These are phyloP conservation scores for Sporothrix curviconia DNA, from an alignment of 2,329 filamentous ascomycete species.

Conservation along the genomic window DNA sequence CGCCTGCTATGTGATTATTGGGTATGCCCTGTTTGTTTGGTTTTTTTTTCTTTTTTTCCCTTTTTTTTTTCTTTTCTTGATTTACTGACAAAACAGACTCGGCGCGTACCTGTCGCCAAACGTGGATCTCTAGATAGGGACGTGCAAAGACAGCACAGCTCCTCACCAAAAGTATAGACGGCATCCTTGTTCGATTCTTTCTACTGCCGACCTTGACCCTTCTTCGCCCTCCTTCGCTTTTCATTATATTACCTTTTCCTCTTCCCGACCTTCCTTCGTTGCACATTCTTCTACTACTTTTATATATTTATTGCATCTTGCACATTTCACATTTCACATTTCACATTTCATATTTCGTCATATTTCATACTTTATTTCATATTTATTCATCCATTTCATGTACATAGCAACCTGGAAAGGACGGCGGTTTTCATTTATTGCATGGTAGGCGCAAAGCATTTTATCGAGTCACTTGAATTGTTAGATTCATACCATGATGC, in stretches of 20 bases:
- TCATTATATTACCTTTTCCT: not conserved
- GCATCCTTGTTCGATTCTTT: not conserved
- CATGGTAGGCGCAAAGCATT: slow-evolving; percentile 1
- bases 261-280: not conserved
- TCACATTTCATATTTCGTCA: not conserved
- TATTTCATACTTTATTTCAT: not conserved
- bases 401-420: not conserved
- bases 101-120: slow-evolving; percentile 4
- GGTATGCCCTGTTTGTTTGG: slow-evolving; percentile 18
- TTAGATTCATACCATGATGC: too few species aligned
- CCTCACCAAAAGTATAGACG: not conserved
- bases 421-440: not conserved
- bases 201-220: too few species aligned
- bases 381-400: not conserved
- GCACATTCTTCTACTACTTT: not conserved
- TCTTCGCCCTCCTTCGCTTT: not conserved
- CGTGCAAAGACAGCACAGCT: too few species aligned
- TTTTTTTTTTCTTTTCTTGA: not conserved
- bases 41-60: not conserved
- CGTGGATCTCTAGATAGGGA: not conserved
- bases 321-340: not conserved
- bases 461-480: not conserved
- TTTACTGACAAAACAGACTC: not conserved
- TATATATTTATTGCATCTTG: not conserved
- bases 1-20: slow-evolving; percentile 61